phyloP scores from a whole-genome alignment of 2,329 filamentous ascomycete genomes.

The Fonsecaea erecta region DNA sequence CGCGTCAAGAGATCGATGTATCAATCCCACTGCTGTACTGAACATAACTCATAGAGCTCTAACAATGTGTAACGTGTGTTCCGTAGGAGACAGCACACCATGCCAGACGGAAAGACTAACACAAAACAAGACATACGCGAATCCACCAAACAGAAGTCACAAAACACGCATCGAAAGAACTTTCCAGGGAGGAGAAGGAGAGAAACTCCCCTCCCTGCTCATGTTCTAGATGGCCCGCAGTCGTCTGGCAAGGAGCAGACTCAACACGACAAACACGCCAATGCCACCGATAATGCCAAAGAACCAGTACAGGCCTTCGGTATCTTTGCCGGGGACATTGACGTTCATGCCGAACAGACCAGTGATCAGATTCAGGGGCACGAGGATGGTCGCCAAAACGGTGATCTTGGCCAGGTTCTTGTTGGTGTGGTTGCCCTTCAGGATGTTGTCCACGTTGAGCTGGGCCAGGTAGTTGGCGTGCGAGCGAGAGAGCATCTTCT shows the following conservation, averaged over 20 bases:
- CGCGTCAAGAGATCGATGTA: background rate
- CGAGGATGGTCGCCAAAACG: constrained; percentile 89
- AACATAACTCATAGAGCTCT: background rate
- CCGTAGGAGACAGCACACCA: background rate
- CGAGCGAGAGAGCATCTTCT: constrained; percentile 93
- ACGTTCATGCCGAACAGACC: constrained; percentile 60
- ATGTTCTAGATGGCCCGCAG: constrained; percentile 29
- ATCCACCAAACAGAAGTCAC: background rate
- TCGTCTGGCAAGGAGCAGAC: constrained; percentile 47
- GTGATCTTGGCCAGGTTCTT: constrained; percentile 93
- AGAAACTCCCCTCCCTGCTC: background rate
- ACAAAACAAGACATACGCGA: background rate
- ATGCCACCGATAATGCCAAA: constrained; percentile 56
- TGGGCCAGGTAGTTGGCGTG: constrained; percentile 97
- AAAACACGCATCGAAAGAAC: background rate
- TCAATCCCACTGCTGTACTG: background rate
- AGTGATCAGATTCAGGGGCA: constrained; percentile 91
- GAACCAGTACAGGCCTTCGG: constrained; percentile 50
- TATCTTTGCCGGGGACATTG: constrained; percentile 49
- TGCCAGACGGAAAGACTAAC: background rate
- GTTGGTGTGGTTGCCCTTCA: constrained; percentile 86
- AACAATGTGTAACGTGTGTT: background rate
- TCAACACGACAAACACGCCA: constrained; percentile 47
- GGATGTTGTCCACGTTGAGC: constrained; percentile 87
- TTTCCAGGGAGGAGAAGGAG: constrained; percentile 1